These are phyloP conservation scores for Ailanthus altissimus DNA, from an alignment of 345 rosid genomes.

Conservation along the genomic window DNA sequence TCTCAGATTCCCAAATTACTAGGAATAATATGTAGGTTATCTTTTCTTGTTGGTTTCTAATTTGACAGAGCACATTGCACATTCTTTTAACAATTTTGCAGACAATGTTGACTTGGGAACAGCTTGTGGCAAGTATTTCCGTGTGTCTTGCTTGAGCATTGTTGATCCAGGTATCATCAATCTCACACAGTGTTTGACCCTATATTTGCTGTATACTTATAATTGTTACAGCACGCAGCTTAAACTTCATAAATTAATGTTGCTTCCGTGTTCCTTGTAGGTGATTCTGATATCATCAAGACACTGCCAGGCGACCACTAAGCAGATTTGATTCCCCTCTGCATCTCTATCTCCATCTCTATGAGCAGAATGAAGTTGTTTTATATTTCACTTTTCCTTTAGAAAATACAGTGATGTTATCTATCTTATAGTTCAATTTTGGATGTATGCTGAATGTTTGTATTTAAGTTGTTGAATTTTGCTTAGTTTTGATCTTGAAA, in stretches of 20 bases:
- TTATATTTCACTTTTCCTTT: background rate
- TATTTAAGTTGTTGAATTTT: background rate
- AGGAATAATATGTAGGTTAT: no score
- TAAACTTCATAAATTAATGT: background rate
- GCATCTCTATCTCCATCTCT: no score
- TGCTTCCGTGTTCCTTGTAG: conserved; percentile 22
- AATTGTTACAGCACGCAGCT: background rate
- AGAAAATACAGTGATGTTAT: background rate
- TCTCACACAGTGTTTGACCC: background rate
- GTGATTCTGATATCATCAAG: conserved; percentile 86
- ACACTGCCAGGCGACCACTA: conserved; percentile 58
- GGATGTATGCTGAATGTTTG: background rate
- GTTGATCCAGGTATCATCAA: conserved; percentile 51
- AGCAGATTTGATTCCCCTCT: conserved; percentile 2
- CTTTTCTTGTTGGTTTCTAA: background rate
- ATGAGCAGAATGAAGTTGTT: background rate
- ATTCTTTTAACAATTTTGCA: conserved; percentile 9
- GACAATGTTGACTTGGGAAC: conserved; percentile 80
- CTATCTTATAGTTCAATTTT: background rate
- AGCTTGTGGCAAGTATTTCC: conserved; percentile 76
- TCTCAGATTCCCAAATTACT: background rate
- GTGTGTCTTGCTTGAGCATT: conserved; percentile 76
- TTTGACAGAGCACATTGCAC: background rate
- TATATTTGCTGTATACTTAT: background rate
- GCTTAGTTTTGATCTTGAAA: background rate